These are phyloP conservation scores for Cadophora luteo-olivacea DNA, from an alignment of 2,329 filamentous ascomycete genomes.

Conservation along the genomic window DNA sequence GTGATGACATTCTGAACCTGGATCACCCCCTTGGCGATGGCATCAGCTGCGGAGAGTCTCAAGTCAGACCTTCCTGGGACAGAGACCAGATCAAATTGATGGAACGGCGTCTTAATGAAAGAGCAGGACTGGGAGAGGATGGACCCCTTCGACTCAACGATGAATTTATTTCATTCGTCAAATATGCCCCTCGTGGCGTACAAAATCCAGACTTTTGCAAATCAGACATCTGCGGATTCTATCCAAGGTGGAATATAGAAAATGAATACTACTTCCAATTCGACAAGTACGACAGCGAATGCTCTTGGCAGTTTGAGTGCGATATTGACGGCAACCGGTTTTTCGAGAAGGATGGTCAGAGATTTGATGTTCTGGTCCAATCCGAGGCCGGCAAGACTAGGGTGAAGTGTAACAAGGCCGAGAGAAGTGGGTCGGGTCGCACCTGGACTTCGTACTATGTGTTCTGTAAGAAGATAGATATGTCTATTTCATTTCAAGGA, in stretches of 20 bases:
- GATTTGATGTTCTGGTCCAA: background rate
- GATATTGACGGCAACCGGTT: background rate
- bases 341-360: background rate
- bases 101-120: background rate
- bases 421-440: background rate
- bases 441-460: background rate
- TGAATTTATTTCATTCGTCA: slow-evolving; percentile 18
- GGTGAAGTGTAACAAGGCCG: background rate
- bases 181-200: background rate
- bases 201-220: background rate
- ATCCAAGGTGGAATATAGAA: background rate
- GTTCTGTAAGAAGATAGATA: background rate
- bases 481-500: background rate
- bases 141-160: background rate
- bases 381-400: background rate
- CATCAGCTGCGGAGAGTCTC: background rate
- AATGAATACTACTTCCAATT: too few species aligned
- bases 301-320: background rate
- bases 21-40: background rate
- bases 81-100: background rate
- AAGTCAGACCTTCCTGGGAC: background rate
- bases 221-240: background rate
- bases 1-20: background rate
- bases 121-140: background rate
- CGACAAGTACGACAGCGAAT: background rate